These are phyloP conservation scores for Colletotrichum orbiculare DNA, from an alignment of 2,329 filamentous ascomycete species.

Conservation along the genomic window DNA sequence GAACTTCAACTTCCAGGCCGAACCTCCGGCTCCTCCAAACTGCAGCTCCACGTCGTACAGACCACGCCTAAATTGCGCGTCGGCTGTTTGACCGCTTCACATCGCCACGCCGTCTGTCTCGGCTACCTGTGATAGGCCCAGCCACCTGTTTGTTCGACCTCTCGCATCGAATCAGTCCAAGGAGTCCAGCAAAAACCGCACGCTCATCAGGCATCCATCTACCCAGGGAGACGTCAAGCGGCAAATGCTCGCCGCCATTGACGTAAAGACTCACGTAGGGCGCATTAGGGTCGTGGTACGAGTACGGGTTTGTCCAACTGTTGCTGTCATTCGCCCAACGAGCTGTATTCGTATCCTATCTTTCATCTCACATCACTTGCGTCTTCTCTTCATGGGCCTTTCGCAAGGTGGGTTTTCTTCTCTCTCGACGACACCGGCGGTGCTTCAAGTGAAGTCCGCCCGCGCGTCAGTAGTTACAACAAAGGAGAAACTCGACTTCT, in stretches of 20 bases:
- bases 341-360: background rate
- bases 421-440: constrained; percentile 10
- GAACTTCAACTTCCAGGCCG: too few relatives aligned
- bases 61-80: background rate
- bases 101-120: constrained; percentile 11
- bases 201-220: too few relatives aligned
- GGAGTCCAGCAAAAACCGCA: too few relatives aligned
- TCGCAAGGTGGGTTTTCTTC: constrained; percentile 2
- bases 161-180: background rate
- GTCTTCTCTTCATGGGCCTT: background rate
- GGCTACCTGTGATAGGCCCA: constrained; percentile 7
- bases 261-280: too few relatives aligned
- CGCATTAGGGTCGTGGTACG: too few relatives aligned
- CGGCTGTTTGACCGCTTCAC: background rate
- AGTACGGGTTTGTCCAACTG: too few relatives aligned
- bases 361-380: constrained; percentile 1
- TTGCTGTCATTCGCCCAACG: too few relatives aligned
- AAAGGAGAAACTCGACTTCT: constrained; percentile 22
- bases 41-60: constrained; percentile 2
- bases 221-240: too few relatives aligned
- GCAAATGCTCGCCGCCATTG: too few relatives aligned
- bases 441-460: constrained; percentile 10
- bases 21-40: too few relatives aligned
- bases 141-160: background rate
- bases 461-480: constrained; percentile 16